phyloP scores from a whole-genome alignment of 805 yeast genomes.

The Lipomyces japonicus region DNA sequence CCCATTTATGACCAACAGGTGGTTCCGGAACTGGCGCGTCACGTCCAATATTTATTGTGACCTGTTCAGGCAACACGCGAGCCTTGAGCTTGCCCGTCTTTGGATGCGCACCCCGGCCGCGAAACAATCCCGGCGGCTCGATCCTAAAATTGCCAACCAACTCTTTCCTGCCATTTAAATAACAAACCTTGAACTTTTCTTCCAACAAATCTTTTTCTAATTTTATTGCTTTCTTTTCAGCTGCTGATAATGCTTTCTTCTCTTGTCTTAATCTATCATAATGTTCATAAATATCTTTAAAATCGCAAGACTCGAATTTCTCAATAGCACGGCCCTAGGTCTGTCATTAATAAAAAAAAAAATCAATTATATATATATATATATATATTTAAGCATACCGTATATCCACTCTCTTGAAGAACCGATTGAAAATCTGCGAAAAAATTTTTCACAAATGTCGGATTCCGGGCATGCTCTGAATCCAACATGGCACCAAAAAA shows the following conservation, averaged over 20 bases:
- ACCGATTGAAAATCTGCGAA: constrained; percentile 73
- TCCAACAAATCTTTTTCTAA: constrained; percentile 70
- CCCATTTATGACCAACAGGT: constrained; percentile 89
- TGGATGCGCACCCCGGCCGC: constrained; percentile 97
- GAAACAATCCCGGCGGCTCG: constrained; percentile 93
- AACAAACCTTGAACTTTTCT: constrained; percentile 76
- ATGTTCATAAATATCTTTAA: constrained; percentile 64
- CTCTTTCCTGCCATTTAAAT: constrained; percentile 81
- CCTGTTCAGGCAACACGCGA: constrained; percentile 85
- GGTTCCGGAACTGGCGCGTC: constrained; percentile 73
- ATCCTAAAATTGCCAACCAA: constrained; percentile 90
- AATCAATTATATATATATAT: background rate
- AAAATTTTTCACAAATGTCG: constrained; percentile 81
- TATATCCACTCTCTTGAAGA: constrained; percentile 65
- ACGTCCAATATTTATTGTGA: constrained; percentile 74
- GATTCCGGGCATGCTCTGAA: constrained; percentile 83
- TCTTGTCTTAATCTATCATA: constrained; percentile 68
- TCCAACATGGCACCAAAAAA: constrained; percentile 86
- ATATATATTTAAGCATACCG: constrained; percentile 36
- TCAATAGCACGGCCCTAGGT: constrained; percentile 44
- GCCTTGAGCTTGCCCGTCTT: constrained; percentile 87
- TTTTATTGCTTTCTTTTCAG: constrained; percentile 72
- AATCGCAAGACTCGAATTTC: constrained; percentile 70
- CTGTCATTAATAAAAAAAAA: background rate
- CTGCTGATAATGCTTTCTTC: constrained; percentile 61